phyloP scores from a whole-genome alignment of 345 rosid genomes.

The Jatropha curcas region DNA sequence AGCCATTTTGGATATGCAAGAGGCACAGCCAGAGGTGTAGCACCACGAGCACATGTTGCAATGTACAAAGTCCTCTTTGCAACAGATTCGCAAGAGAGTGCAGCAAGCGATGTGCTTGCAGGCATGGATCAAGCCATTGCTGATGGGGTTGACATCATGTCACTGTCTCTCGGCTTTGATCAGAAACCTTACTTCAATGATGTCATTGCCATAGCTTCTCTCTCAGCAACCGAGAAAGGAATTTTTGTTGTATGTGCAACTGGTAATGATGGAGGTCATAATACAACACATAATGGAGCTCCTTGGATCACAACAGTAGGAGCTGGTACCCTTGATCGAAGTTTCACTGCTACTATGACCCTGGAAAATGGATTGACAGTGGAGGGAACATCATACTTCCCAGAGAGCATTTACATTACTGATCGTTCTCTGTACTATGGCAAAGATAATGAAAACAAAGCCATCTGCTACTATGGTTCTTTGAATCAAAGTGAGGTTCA shows the following conservation, averaged over 20 bases:
- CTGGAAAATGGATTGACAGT: slow-evolving; percentile 27
- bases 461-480: slow-evolving; percentile 20
- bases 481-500: slow-evolving; percentile 29
- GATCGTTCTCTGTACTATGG: slow-evolving; percentile 36
- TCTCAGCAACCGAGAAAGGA: slow-evolving; percentile 54
- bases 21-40: slow-evolving; percentile 31
- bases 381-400: slow-evolving; percentile 39
- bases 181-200: slow-evolving; percentile 33
- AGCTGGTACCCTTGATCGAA: slow-evolving; percentile 44
- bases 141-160: slow-evolving; percentile 65
- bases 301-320: slow-evolving; percentile 53
- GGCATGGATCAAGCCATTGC: slow-evolving; percentile 70
- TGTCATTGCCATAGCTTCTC: slow-evolving; percentile 55
- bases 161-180: slow-evolving; percentile 52
- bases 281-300: slow-evolving; percentile 35
- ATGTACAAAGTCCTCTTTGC: slow-evolving; percentile 26
- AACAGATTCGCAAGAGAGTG: slow-evolving; percentile 19
- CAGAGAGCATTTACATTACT: slow-evolving; percentile 21
- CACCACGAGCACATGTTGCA: slow-evolving; percentile 29
- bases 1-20: slow-evolving; percentile 28
- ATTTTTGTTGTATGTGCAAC: slow-evolving; percentile 46
- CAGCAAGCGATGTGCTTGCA: slow-evolving; percentile 56
- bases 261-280: slow-evolving; percentile 49
- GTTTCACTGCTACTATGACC: slow-evolving; percentile 31
- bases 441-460: slow-evolving; percentile 16